phyloP scores from a whole-genome alignment of 164 flowering plant genomes.

The Amborella trichopoda region DNA sequence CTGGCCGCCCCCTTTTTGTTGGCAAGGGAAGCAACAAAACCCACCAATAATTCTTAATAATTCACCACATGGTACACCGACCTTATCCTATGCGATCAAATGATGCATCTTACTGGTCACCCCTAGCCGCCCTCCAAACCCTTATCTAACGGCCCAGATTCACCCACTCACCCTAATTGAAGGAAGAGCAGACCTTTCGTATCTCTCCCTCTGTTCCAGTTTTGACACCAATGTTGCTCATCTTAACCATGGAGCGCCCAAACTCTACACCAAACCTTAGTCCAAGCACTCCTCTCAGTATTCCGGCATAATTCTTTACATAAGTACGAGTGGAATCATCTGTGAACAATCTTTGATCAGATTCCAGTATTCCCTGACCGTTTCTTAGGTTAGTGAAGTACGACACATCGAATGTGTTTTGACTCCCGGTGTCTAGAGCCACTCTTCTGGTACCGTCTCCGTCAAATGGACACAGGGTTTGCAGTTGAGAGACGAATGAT shows the following conservation, averaged over 20 bases:
- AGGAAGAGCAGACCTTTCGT: conserved; percentile 22
- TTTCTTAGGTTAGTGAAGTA: conserved; percentile 27
- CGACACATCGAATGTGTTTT: conserved; percentile 22
- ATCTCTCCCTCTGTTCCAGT: conserved; percentile 19
- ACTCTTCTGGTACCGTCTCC: conserved; percentile 31
- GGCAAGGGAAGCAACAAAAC: too few species aligned
- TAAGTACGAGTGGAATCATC: conserved; percentile 22
- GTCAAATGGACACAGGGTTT: conserved; percentile 27
- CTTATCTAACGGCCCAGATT: too few species aligned
- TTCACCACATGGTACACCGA: too few species aligned
- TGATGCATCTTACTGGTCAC: too few species aligned
- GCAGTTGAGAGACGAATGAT: conserved; percentile 25
- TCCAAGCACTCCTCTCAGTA: conserved; percentile 18
- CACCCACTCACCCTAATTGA: too few species aligned
- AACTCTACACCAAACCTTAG: conserved; percentile 36
- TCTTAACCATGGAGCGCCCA: conserved; percentile 26
- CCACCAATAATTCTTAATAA: too few species aligned
- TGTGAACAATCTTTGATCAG: conserved; percentile 43
- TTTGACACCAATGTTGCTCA: conserved; percentile 22
- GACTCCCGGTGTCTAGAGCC: conserved; percentile 34
- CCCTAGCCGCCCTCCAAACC: too few species aligned
- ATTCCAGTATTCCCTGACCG: conserved; percentile 39
- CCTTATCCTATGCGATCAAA: too few species aligned
- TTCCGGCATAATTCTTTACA: conserved; percentile 26
- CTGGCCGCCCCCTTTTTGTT: too few species aligned